Evolutionary conservation across 139 green algal species (phyloP).

Genomic region (Haematococcus lacustris): DNA sequence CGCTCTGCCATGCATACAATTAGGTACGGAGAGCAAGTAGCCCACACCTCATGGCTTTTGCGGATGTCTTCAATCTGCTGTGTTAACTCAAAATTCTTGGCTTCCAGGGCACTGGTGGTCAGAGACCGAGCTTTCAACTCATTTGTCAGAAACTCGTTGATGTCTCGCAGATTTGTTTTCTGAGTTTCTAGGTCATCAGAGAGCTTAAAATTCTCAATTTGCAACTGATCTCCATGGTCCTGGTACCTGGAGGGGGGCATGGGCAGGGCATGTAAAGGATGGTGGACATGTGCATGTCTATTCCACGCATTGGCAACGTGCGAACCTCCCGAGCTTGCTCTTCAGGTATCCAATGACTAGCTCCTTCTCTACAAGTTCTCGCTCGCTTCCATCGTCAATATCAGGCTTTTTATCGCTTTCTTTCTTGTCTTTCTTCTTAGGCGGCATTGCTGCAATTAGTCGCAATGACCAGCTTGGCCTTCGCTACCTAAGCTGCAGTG

Average conservation of each 20-base stretch:
- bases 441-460: slow-evolving; percentile 42
- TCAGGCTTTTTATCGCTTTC: slow-evolving; percentile 23
- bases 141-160: slow-evolving; percentile 71
- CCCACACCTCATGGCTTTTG: slow-evolving; percentile 27
- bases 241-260: slow-evolving; percentile 67
- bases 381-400: slow-evolving; percentile 47
- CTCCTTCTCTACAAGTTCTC: slow-evolving; percentile 66
- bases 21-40: too few relatives aligned
- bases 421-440: slow-evolving; percentile 50
- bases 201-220: slow-evolving; percentile 54
- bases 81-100: slow-evolving; percentile 34
- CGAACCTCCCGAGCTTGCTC: slow-evolving; percentile 57
- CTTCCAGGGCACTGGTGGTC: slow-evolving; percentile 35
- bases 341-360: slow-evolving; percentile 65
- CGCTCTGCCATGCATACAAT: too few relatives aligned
- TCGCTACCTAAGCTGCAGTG: neutral
- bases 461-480: too few relatives aligned
- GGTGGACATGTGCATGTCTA: neutral
- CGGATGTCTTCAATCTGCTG: slow-evolving; percentile 25
- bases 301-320: neutral
- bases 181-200: slow-evolving; percentile 62
- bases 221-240: slow-evolving; percentile 53
- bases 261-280: too few relatives aligned
- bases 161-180: slow-evolving; percentile 63
- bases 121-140: slow-evolving; percentile 50